These are phyloP conservation scores for Yarrowia deformans DNA, from an alignment of 805 yeast genomes.

Conservation along the genomic window DNA sequence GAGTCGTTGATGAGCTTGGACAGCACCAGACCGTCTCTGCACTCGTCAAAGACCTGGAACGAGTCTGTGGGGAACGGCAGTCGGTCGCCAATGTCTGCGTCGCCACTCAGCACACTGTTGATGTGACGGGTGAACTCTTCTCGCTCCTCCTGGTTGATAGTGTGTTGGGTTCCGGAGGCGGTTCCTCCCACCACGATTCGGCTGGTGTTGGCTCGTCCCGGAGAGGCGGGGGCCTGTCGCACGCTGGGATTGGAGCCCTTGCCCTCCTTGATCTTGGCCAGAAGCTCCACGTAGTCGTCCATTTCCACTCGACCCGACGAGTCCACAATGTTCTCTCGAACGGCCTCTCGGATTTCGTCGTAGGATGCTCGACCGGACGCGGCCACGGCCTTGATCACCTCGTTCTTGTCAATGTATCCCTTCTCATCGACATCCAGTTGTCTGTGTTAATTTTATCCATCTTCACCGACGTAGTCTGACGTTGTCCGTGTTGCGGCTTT, in stretches of 20 bases:
- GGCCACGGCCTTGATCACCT: slow-evolving; percentile 83
- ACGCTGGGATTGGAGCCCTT: slow-evolving; percentile 36
- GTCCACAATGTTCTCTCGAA: slow-evolving; percentile 89
- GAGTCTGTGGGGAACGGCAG: slow-evolving; percentile 92
- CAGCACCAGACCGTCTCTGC: slow-evolving; percentile 91
- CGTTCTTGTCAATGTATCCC: slow-evolving; percentile 94
- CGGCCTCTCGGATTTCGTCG: slow-evolving; percentile 92
- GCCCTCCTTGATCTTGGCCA: slow-evolving; percentile 75
- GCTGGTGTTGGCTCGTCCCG: slow-evolving; percentile 45
- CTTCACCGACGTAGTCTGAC: neutral
- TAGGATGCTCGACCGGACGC: slow-evolving; percentile 81
- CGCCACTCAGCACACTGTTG: slow-evolving; percentile 89
- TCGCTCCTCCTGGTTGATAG: slow-evolving; percentile 96
- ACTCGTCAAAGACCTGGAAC: slow-evolving; percentile 95
- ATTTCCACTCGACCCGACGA: slow-evolving; percentile 97
- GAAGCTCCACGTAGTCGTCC: slow-evolving; percentile 88
- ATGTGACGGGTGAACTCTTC: slow-evolving; percentile 95
- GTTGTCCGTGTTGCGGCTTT: slow-evolving; percentile 7
- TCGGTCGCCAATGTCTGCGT: slow-evolving; percentile 79
- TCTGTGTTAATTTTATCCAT: slow-evolving; percentile 51
- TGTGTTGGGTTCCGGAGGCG: slow-evolving; percentile 92
- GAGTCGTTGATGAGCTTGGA: slow-evolving; percentile 96
- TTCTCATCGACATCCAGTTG: slow-evolving; percentile 86
- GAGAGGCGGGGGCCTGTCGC: slow-evolving; percentile 39
- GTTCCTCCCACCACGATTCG: slow-evolving; percentile 84